Conservation (phyloP, 1,284 basidiomycete species). For the Boletus austroedulis region DNA sequence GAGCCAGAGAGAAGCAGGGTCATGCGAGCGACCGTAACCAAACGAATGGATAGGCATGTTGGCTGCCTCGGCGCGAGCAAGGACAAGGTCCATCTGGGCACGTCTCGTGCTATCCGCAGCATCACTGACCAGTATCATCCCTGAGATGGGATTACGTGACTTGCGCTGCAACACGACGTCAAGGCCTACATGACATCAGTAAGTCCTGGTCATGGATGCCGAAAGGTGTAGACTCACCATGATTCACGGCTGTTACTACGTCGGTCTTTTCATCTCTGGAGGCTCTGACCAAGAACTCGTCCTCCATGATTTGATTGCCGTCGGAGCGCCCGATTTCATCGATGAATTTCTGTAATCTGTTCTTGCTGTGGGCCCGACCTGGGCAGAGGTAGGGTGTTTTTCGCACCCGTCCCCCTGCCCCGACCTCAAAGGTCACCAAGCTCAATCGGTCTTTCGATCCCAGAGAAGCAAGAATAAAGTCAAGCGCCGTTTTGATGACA, state of each 20-base stretch:
- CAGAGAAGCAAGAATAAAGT: slow-evolving; percentile 78
- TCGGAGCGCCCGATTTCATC: slow-evolving; percentile 60
- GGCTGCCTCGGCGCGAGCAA: slow-evolving; percentile 93
- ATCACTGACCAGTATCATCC: slow-evolving; percentile 92
- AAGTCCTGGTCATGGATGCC: not conserved
- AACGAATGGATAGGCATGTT: slow-evolving; percentile 96
- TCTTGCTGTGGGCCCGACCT: slow-evolving; percentile 66
- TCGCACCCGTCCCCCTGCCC: slow-evolving; percentile 71
- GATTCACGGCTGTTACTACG: slow-evolving; percentile 94
- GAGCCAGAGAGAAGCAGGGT: slow-evolving; percentile 97
- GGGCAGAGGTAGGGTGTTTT: slow-evolving; percentile 86
- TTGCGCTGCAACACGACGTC: slow-evolving; percentile 94
- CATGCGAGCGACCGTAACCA: slow-evolving; percentile 94
- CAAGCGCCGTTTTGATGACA: slow-evolving; percentile 80
- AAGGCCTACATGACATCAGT: slow-evolving; percentile 51
- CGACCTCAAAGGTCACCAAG: slow-evolving; percentile 87
- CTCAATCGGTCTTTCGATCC: slow-evolving; percentile 77
- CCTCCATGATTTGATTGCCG: slow-evolving; percentile 41
- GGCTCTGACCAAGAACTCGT: slow-evolving; percentile 76
- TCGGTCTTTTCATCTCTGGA: slow-evolving; percentile 88
- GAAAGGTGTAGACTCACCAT: slow-evolving; percentile 53
- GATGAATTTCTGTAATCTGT: slow-evolving; percentile 73
- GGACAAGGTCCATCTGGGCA: slow-evolving; percentile 98
- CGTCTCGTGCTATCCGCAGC: slow-evolving; percentile 85
- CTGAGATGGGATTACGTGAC: slow-evolving; percentile 83